Conservation (phyloP, 768 basidiomycete genomes). For the Auriculariales sp. region DNA sequence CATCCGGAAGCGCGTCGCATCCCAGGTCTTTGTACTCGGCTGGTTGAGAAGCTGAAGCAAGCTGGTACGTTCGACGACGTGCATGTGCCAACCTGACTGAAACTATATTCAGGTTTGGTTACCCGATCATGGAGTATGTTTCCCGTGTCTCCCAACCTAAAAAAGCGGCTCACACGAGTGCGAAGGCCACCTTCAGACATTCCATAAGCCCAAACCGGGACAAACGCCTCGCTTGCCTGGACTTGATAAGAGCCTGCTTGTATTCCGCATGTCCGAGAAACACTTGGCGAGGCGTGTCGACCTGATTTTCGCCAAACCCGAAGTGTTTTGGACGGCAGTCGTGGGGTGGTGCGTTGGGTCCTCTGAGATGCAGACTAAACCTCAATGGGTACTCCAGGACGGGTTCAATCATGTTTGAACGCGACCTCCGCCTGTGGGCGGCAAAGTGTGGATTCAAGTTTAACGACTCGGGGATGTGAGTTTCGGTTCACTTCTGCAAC, state of each 20-base stretch:
- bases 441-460: slow-evolving; percentile 72
- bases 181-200: slow-evolving; percentile 11
- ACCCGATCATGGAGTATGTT: background rate
- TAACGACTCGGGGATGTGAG: slow-evolving; percentile 69
- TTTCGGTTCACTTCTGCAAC: background rate
- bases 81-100: too few relatives aligned
- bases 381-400: slow-evolving; percentile 35
- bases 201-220: slow-evolving; percentile 39
- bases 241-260: slow-evolving; percentile 72
- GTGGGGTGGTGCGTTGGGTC: slow-evolving; percentile 56
- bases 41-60: slow-evolving; percentile 43
- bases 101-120: background rate
- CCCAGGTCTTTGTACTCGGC: slow-evolving; percentile 44
- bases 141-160: background rate
- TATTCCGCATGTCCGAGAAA: slow-evolving; percentile 48
- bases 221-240: slow-evolving; percentile 58
- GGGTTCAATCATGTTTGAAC: slow-evolving; percentile 80
- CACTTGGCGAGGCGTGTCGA: slow-evolving; percentile 41
- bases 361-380: background rate
- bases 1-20: slow-evolving; percentile 43
- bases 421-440: slow-evolving; percentile 67
- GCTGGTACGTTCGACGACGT: slow-evolving; percentile 28
- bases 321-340: slow-evolving; percentile 77
- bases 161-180: background rate
- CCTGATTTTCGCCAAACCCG: slow-evolving; percentile 63